Base-by-base conservation (phyloP, 192 early-diverging fungal genomes). In the Backusella westeae region DNA sequence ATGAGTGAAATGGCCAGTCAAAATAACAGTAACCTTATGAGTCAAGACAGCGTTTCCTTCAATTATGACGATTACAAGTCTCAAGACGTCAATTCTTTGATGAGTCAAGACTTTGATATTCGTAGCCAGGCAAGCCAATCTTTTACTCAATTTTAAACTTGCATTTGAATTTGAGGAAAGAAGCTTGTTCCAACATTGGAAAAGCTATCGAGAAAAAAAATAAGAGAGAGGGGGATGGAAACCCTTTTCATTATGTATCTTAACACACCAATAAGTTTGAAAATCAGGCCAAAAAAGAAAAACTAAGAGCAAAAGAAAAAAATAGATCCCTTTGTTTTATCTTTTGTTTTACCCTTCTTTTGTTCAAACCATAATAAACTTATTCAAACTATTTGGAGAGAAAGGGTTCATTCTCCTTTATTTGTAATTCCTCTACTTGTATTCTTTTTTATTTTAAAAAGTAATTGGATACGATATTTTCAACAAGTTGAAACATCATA, bases 81-180 rank as follows among this genome's bases (percentile, higher is more conserved):
- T 44, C 87, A 90, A 74, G 87, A 90, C 77, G 84, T 87, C 19
- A 65, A 70, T n/a, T 83, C 84, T 34, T 77, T 85, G 74, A 78
- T 89, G 32, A 89, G 85, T 68, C 88, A 89, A 79, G 88, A 89
- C 41, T 87, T 86, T 72, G 84, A 85, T 69, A 52, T 89, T 77
- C 74, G 87, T 69, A 75, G 85, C 74, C 81, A 89, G 82, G 65
- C 82, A 21, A 86, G 85, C 38, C 88, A 89, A 70, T 81, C 81
- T 19, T 89, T 84, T 63, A 89, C 88, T 9, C 88, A 89, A 77
- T 89, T 85, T 73, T 89, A 76, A 67, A 42, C 21, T 15, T 67
- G 19, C 17, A 49, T 68, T 68, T 68, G 23, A 63, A 63, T 10
- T 63, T 63, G 56, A 56, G 26, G 19, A 29, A 63, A 29, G 56